A percentile compares a stretch with the other conserved stretches of the same genome.
Evolutionary conservation across 148 eudicot genomes (phyloP).

Genomic region (Arctostaphylos glauca): DNA sequence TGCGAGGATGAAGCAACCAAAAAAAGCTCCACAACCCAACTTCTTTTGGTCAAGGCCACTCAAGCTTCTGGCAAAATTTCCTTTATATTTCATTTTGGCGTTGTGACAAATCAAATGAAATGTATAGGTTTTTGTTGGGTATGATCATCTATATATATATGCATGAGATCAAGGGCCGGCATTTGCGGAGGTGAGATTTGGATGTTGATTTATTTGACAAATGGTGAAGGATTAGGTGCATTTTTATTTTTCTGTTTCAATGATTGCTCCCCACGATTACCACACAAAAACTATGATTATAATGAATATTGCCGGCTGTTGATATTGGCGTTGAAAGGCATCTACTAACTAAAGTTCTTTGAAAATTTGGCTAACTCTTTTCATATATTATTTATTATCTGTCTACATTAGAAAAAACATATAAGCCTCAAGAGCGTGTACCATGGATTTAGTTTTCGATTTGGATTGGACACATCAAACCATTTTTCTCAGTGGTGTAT

Average conservation of each 20-base stretch:
- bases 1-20: conserved; percentile 20
- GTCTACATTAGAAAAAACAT: no score
- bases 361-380: no score
- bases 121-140: not conserved
- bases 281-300: not conserved
- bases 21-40: conserved; percentile 25
- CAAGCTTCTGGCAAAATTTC: conserved; percentile 28
- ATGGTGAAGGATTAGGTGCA: not conserved
- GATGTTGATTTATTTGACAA: not conserved
- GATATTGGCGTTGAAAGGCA: not conserved
- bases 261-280: not conserved
- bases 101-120: not conserved
- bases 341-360: not conserved
- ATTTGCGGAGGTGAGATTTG: not conserved
- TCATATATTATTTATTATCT: no score
- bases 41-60: conserved; percentile 25
- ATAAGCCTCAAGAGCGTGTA: no score
- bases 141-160: not conserved
- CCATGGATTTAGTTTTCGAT: no score
- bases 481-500: no score
- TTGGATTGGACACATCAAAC: no score
- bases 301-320: not conserved
- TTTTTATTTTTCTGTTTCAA: not conserved
- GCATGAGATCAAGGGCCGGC: not conserved
- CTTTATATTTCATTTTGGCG: conserved; percentile 19